A percentile compares a stretch with the other conserved stretches of the same genome.
phyloP scores from a whole-genome alignment of 441 rosid genomes.

The Corymbia calophylla region DNA sequence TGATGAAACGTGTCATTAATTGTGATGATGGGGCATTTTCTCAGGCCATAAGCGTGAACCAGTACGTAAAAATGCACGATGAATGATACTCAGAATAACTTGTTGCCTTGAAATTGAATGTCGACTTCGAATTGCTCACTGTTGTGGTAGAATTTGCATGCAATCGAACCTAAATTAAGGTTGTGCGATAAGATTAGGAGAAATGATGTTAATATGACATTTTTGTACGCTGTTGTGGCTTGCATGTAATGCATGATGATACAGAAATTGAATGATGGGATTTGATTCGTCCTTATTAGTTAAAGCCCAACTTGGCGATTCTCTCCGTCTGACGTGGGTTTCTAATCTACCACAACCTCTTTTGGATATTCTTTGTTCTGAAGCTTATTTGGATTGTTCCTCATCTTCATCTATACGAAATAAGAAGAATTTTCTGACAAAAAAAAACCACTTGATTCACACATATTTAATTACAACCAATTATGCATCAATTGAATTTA shows the following conservation, averaged over 20 bases:
- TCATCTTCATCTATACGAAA: not conserved
- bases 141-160: not conserved
- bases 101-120: not conserved
- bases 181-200: not conserved
- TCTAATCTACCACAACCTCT: not conserved
- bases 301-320: not conserved
- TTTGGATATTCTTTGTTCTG: not conserved
- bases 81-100: not conserved
- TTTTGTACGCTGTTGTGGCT: not conserved
- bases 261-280: not conserved
- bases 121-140: not conserved
- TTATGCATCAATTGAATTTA: not conserved
- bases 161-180: not conserved
- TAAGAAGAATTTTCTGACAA: not conserved
- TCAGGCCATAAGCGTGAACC: not conserved
- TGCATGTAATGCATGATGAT: not conserved
- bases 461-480: not conserved
- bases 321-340: too few species aligned
- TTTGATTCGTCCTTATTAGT: not conserved
- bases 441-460: not conserved
- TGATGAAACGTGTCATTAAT: not conserved
- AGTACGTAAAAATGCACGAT: not conserved
- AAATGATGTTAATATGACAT: not conserved
- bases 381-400: not conserved
- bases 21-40: not conserved